Evolutionary conservation across 805 yeast species (phyloP).

Genomic region (Metschnikowia santaceciliae): DNA sequence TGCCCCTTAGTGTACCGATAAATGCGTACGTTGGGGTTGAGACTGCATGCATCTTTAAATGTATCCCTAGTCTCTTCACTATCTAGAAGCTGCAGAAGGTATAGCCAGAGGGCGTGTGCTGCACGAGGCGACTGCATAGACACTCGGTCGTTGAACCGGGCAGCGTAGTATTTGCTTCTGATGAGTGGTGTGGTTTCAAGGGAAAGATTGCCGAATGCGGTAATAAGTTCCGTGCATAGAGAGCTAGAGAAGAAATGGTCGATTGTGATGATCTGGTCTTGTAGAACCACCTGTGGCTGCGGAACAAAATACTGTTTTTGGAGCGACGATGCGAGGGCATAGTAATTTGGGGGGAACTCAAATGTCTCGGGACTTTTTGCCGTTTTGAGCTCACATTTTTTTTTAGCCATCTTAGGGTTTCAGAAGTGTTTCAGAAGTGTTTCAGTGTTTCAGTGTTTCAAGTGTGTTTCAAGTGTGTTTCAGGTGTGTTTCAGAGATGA

Average conservation of each 20-base stretch:
- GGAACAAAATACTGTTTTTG: constrained; percentile 17
- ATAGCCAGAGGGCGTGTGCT: constrained; percentile 39
- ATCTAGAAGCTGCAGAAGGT: constrained; percentile 31
- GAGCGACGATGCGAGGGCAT: constrained; percentile 9
- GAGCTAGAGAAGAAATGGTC: constrained; percentile 34
- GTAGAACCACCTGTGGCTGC: constrained; percentile 21
- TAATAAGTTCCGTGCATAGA: constrained; percentile 39
- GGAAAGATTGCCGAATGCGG: constrained; percentile 20
- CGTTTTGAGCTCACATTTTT: background rate
- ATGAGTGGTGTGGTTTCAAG: constrained; percentile 47
- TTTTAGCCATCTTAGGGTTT: background rate
- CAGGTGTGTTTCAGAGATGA: too few species aligned
- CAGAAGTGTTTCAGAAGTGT: background rate
- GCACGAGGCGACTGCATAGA: constrained; percentile 38
- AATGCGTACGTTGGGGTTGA: constrained; percentile 53
- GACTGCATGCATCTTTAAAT: constrained; percentile 41
- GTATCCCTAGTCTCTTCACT: constrained; percentile 23
- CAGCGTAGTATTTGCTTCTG: constrained; percentile 52
- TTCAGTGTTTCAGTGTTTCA: background rate
- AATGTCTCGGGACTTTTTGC: constrained; percentile 4
- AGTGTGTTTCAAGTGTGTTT: too few species aligned
- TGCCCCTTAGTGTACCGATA: constrained; percentile 56
- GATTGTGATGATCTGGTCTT: constrained; percentile 39
- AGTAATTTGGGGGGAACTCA: constrained; percentile 18
- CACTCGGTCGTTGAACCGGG: constrained; percentile 52